Evolutionary conservation across 139 green algal genomes (phyloP).

Genomic region (Chlamydomonas urium): DNA sequence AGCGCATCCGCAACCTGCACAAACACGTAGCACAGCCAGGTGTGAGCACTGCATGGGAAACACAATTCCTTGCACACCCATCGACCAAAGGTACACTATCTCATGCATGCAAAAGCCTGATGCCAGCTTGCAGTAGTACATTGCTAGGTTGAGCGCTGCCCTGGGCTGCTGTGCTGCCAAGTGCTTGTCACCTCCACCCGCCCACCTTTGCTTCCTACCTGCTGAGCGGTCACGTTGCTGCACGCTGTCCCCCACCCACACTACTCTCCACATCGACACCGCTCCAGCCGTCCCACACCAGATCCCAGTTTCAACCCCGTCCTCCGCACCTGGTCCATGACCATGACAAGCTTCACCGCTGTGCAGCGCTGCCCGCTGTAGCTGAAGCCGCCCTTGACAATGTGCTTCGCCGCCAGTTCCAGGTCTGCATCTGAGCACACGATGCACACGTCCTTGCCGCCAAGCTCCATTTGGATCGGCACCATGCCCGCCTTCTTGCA

Average conservation of each 20-base stretch:
- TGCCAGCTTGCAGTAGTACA: too few species aligned
- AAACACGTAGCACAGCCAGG: too few species aligned
- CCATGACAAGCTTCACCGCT: constrained; percentile 87
- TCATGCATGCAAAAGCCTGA: too few species aligned
- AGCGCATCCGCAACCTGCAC: constrained; percentile 77
- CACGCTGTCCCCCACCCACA: background rate
- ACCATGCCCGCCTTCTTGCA: constrained; percentile 85
- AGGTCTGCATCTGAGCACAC: constrained; percentile 89
- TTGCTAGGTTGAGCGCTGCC: too few species aligned
- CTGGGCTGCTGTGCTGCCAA: too few species aligned
- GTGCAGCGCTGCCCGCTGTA: constrained; percentile 94
- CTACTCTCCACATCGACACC: background rate
- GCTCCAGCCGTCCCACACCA: background rate
- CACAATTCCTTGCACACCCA: too few species aligned
- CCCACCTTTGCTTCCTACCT: too few species aligned
- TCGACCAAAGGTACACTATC: too few species aligned
- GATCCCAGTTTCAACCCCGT: too few species aligned
- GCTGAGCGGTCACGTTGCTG: too few species aligned
- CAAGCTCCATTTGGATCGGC: constrained; percentile 96
- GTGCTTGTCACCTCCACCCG: too few species aligned
- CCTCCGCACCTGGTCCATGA: constrained; percentile 35
- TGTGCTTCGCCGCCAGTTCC: constrained; percentile 76
- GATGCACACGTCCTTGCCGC: constrained; percentile 91
- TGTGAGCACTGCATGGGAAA: too few species aligned
- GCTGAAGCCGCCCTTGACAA: constrained; percentile 91